A percentile compares a stretch with the other conserved stretches of the same genome.
phyloP scores from a whole-genome alignment of 2,329 filamentous ascomycete genomes.

The Grosmannia huntii region DNA sequence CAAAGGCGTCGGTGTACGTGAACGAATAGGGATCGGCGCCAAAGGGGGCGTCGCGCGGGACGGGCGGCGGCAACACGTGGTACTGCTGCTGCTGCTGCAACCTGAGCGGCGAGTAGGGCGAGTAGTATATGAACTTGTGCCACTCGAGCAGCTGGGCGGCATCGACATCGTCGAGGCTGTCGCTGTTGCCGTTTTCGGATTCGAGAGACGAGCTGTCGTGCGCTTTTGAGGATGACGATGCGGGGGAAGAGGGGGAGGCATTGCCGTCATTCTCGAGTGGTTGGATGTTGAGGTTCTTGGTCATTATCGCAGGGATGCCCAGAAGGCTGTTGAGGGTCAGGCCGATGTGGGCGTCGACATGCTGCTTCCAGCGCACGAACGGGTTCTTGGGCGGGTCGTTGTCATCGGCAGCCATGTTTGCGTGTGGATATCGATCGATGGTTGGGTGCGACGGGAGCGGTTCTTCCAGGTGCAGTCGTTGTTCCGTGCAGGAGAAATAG shows the following conservation, averaged over 20 bases:
- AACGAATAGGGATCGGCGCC: conserved; percentile 26
- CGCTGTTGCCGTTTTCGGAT: neutral
- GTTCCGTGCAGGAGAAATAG: neutral
- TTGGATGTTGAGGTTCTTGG: conserved; percentile 15
- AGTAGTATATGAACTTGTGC: conserved; percentile 23
- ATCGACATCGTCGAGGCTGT: conserved; percentile 10
- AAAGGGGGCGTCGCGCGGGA: conserved; percentile 29
- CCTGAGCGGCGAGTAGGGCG: conserved; percentile 30
- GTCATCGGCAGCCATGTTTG: conserved; percentile 12
- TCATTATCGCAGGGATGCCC: conserved; percentile 15
- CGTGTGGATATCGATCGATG: neutral
- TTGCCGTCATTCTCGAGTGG: neutral
- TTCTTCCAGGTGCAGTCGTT: neutral
- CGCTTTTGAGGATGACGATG: no score
- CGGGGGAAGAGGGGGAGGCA: no score
- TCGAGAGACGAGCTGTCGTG: neutral
- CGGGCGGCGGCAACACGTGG: conserved; percentile 30
- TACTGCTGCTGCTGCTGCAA: conserved; percentile 20
- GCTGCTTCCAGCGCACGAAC: conserved; percentile 28
- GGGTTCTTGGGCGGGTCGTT: conserved; percentile 18
- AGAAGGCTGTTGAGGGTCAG: conserved; percentile 18
- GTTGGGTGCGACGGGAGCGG: neutral
- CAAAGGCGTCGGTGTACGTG: conserved; percentile 44
- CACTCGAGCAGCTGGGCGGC: conserved; percentile 15
- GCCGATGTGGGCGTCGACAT: conserved; percentile 25